A percentile compares a stretch with the other conserved stretches of the same genome.
Evolutionary conservation across 2,329 filamentous ascomycete genomes (phyloP).

Genomic region (Aspergillus terreus): DNA sequence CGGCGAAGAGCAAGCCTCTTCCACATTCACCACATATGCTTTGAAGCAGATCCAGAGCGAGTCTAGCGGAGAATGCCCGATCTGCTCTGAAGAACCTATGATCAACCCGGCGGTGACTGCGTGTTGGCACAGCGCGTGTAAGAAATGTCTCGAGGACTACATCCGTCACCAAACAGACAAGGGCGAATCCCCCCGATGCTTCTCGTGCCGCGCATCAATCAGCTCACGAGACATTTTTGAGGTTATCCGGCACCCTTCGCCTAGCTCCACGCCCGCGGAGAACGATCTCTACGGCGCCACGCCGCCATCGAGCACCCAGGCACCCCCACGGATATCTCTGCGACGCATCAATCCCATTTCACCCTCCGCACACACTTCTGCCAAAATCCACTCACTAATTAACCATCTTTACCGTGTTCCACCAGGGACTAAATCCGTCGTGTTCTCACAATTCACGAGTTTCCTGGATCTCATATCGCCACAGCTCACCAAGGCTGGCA

Average conservation of each 20-base stretch:
- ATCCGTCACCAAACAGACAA: constrained; percentile 82
- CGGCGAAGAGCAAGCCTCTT: constrained; percentile 48
- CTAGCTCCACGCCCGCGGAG: constrained; percentile 42
- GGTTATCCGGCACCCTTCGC: constrained; percentile 68
- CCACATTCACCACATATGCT: constrained; percentile 82
- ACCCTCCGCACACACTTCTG: constrained; percentile 56
- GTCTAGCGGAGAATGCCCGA: constrained; percentile 82
- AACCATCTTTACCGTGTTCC: constrained; percentile 68
- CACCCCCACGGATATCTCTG: constrained; percentile 54
- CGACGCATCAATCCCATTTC: constrained; percentile 63
- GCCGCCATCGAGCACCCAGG: constrained; percentile 32
- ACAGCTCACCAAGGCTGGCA: constrained; percentile 66
- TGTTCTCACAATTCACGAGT: constrained; percentile 97
- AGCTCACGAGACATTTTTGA: constrained; percentile 85
- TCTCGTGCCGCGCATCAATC: constrained; percentile 82
- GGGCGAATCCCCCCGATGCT: constrained; percentile 73
- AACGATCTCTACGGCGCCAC: constrained; percentile 39
- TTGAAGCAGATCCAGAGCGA: constrained; percentile 89
- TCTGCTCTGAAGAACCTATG: constrained; percentile 96
- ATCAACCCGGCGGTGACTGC: constrained; percentile 88
- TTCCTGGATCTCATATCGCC: constrained; percentile 90
- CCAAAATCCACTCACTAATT: constrained; percentile 81
- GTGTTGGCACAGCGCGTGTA: constrained; percentile 97
- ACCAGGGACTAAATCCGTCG: constrained; percentile 76
- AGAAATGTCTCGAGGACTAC: constrained; percentile 83